phyloP scores from a whole-genome alignment of 257 asterid genomes.

The Ilex aquifolium region DNA sequence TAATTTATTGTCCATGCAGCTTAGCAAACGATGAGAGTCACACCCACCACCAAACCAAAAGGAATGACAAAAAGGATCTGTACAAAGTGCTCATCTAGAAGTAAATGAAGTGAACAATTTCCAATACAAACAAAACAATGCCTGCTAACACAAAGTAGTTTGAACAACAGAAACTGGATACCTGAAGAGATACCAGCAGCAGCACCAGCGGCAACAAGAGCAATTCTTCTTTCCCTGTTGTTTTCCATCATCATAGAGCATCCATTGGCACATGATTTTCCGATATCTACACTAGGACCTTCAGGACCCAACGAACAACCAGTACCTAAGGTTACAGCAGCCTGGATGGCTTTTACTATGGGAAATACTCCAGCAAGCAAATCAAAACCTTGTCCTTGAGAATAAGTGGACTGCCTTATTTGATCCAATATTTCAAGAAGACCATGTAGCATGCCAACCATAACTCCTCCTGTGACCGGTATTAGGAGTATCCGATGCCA shows the following conservation, averaged over 20 bases:
- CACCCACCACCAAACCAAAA: too few relatives aligned
- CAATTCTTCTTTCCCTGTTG: slow-evolving; percentile 94
- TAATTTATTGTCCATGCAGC: too few relatives aligned
- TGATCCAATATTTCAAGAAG: slow-evolving; percentile 51
- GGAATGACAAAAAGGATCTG: too few relatives aligned
- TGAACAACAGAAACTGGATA: slow-evolving; percentile 18
- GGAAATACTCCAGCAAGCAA: slow-evolving; percentile 73
- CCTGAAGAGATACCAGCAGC: slow-evolving; percentile 99
- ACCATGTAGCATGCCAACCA: slow-evolving; percentile 97
- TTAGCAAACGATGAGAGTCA: too few relatives aligned
- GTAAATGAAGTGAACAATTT: too few relatives aligned
- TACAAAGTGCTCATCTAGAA: too few relatives aligned
- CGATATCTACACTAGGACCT: slow-evolving; percentile 99
- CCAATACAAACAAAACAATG: too few relatives aligned
- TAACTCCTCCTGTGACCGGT: slow-evolving; percentile 94
- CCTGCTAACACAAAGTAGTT: too few relatives aligned
- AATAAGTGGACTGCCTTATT: slow-evolving; percentile 65
- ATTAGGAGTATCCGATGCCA: slow-evolving; percentile 95
- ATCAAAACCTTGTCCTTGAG: slow-evolving; percentile 81
- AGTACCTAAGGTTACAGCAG: slow-evolving; percentile 88
- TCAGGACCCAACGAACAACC: slow-evolving; percentile 99
- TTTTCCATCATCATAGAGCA: slow-evolving; percentile 91
- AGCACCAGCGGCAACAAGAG: slow-evolving; percentile 98
- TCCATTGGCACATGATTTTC: slow-evolving; percentile 93
- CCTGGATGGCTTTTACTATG: slow-evolving; percentile 80